Evolutionary conservation across 495 filamentous ascomycete genomes (phyloP).

Genomic region (Xylaria curta): DNA sequence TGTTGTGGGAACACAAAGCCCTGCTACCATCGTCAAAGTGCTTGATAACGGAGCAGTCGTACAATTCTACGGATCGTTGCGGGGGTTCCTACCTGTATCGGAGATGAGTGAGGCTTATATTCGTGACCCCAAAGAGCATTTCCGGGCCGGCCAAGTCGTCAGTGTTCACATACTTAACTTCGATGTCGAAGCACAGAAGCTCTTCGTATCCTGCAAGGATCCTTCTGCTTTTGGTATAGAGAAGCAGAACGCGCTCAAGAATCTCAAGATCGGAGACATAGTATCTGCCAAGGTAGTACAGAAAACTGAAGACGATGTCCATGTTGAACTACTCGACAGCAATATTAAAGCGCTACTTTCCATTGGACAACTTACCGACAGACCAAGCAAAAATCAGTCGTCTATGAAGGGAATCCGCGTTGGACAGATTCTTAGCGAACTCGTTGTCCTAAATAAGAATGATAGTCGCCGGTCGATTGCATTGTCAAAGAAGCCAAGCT

Average conservation of each 20-base stretch:
- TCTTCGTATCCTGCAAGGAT: slow-evolving; percentile 93
- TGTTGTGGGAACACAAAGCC: slow-evolving; percentile 70
- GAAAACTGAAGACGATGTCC: slow-evolving; percentile 80
- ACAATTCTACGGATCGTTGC: slow-evolving; percentile 85
- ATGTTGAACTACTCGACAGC: slow-evolving; percentile 73
- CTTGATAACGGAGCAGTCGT: slow-evolving; percentile 81
- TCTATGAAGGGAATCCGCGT: slow-evolving; percentile 79
- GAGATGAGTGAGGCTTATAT: slow-evolving; percentile 99
- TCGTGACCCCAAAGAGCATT: slow-evolving; percentile 85
- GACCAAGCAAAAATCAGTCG: slow-evolving; percentile 72
- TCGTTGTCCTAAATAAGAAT: slow-evolving; percentile 83
- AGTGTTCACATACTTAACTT: slow-evolving; percentile 83
- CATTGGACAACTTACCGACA: slow-evolving; percentile 81
- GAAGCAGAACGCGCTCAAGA: slow-evolving; percentile 75
- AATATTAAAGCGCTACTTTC: slow-evolving; percentile 77
- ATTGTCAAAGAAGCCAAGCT: slow-evolving; percentile 78
- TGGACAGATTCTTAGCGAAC: slow-evolving; percentile 78
- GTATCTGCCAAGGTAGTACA: slow-evolving; percentile 82
- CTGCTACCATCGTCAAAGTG: slow-evolving; percentile 84
- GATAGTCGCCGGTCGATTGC: slow-evolving; percentile 73
- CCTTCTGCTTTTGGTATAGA: slow-evolving; percentile 74
- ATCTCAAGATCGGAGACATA: slow-evolving; percentile 70
- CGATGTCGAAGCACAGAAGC: slow-evolving; percentile 68
- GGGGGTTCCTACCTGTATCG: slow-evolving; percentile 85
- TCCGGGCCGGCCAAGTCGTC: slow-evolving; percentile 87